Evolutionary conservation across 1,284 basidiomycete genomes (phyloP).

Genomic region (Cutaneotrichosporon mucoides): DNA sequence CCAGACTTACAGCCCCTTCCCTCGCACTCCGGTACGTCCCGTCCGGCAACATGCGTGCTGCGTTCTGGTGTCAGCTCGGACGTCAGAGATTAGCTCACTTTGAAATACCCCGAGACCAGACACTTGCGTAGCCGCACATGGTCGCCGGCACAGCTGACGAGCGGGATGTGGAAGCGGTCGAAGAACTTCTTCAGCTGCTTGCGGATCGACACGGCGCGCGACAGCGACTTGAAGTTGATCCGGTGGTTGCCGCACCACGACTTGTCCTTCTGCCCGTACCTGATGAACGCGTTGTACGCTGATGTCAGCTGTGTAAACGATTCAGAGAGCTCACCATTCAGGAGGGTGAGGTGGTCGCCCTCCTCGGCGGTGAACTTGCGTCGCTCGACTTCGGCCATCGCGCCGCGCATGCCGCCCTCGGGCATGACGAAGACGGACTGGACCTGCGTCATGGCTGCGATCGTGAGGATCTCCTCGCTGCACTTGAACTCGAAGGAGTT

Average conservation of each 20-base stretch:
- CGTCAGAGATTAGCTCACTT: constrained; percentile 28
- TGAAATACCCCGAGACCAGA: constrained; percentile 87
- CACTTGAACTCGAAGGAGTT: constrained; percentile 77
- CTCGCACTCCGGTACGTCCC: constrained; percentile 81
- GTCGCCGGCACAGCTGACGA: constrained; percentile 80
- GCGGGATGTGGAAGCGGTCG: constrained; percentile 72
- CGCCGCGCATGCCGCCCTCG: constrained; percentile 70
- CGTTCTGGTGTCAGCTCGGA: constrained; percentile 54
- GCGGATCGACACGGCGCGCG: constrained; percentile 85
- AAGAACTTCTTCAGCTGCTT: constrained; percentile 89
- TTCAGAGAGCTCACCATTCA: constrained; percentile 63
- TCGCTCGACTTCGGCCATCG: constrained; percentile 80
- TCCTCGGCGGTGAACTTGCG: constrained; percentile 96
- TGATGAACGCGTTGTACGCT: constrained; percentile 89
- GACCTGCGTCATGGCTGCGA: constrained; percentile 90
- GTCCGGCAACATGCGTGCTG: constrained; percentile 80
- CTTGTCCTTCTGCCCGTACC: constrained; percentile 69
- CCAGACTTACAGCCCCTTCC: constrained; percentile 66
- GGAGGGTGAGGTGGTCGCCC: constrained; percentile 86
- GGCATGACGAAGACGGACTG: constrained; percentile 84
- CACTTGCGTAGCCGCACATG: constrained; percentile 72
- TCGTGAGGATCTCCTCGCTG: constrained; percentile 88
- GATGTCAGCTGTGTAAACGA: constrained; percentile 5
- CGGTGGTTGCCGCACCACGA: constrained; percentile 91
- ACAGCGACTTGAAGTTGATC: constrained; percentile 86